A percentile compares a stretch with the other conserved stretches of the same genome.
These are phyloP conservation scores for Cardamine resedifolia DNA, from an alignment of 345 rosid species.

Conservation along the genomic window DNA sequence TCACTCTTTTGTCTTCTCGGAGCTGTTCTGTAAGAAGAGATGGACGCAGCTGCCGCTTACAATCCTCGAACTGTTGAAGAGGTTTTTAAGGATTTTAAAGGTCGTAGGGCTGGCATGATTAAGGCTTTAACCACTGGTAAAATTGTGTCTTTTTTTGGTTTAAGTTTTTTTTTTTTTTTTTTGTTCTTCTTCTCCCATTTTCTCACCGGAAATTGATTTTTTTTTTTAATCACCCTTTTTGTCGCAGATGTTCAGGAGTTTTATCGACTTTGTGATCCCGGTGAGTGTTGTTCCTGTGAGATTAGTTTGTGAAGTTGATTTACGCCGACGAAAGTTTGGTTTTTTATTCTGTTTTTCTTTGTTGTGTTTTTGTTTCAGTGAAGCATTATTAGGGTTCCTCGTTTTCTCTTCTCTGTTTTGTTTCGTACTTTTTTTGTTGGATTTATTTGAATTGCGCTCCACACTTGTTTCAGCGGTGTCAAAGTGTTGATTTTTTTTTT, in stretches of 20 bases:
- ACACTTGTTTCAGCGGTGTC: neutral
- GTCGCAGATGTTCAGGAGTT: slow-evolving; percentile 68
- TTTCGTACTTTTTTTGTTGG: neutral
- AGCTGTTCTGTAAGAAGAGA: slow-evolving; percentile 35
- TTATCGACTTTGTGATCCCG: slow-evolving; percentile 75
- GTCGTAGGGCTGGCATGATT: slow-evolving; percentile 69
- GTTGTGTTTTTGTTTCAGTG: neutral
- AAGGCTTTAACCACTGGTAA: slow-evolving; percentile 71
- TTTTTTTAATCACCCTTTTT: neutral
- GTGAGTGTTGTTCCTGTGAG: slow-evolving; percentile 39
- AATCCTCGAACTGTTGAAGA: slow-evolving; percentile 78
- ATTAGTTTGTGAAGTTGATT: slow-evolving; percentile 25
- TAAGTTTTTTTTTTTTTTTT: neutral
- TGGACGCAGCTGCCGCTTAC: slow-evolving; percentile 59
- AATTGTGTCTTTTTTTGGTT: neutral
- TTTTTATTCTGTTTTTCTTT: neutral
- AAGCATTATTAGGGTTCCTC: slow-evolving; percentile 26
- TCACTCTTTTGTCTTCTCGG: slow-evolving; percentile 16
- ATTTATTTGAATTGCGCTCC: slow-evolving; percentile 19
- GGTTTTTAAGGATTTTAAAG: slow-evolving; percentile 68
- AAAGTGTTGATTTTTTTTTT: slow-evolving; percentile 26
- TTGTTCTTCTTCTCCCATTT: neutral
- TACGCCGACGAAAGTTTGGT: neutral
- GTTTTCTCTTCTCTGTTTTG: slow-evolving; percentile 6
- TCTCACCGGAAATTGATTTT: neutral